These are phyloP conservation scores for Fusarium duplospermum DNA, from an alignment of 2,329 filamentous ascomycete species.

Conservation along the genomic window DNA sequence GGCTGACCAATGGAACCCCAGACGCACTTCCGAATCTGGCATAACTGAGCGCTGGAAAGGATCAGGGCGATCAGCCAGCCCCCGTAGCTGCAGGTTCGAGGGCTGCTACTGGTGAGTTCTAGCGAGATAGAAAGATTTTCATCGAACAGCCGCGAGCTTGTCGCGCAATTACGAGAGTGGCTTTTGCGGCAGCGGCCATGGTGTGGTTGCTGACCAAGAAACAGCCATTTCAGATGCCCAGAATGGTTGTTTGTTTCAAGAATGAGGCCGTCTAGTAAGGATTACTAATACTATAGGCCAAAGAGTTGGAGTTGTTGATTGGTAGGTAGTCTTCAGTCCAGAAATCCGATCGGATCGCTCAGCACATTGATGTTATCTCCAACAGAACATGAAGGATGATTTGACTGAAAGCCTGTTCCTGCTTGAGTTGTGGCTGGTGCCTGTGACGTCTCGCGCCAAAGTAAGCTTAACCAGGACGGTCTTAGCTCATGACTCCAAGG, in stretches of 20 bases:
- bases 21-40: slow-evolving; percentile 22
- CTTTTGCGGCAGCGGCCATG: background rate
- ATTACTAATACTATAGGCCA: background rate
- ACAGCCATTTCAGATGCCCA: background rate
- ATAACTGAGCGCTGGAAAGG: background rate
- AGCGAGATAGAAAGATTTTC: background rate
- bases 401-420: background rate
- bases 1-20: slow-evolving; percentile 23
- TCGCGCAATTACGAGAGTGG: background rate
- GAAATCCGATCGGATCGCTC: background rate
- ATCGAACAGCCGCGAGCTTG: background rate
- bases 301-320: background rate
- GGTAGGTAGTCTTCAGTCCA: background rate
- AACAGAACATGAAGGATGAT: background rate
- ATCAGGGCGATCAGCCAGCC: background rate
- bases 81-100: background rate
- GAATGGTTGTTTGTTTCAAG: background rate
- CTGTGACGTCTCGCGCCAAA: background rate
- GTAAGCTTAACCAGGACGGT: background rate
- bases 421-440: background rate
- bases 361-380: background rate
- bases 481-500: slow-evolving; percentile 3
- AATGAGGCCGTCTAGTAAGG: background rate
- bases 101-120: background rate
- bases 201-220: background rate